phyloP scores from a whole-genome alignment of 2,329 filamentous ascomycete species.

The Dendrostoma leiphaemia region DNA sequence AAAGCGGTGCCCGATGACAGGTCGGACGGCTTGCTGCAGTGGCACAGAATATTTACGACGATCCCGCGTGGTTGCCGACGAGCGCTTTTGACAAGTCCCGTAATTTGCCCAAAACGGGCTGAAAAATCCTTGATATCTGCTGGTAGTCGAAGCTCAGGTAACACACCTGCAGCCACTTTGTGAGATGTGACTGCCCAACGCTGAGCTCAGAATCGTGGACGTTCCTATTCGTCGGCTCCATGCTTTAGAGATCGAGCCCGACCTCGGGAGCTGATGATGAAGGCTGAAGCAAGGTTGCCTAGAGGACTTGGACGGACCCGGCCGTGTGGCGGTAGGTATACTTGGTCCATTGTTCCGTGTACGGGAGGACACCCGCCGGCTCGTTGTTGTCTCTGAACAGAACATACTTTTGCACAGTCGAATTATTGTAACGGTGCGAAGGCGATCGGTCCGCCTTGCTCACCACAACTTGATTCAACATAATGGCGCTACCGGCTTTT shows the following conservation, averaged over 20 bases:
- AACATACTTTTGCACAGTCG: too few species aligned
- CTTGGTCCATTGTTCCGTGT: not conserved
- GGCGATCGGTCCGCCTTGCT: not conserved
- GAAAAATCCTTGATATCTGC: not conserved
- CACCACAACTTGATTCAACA: not conserved
- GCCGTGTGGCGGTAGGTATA: not conserved
- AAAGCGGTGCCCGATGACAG: not conserved
- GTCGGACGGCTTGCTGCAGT: not conserved
- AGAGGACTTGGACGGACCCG: not conserved
- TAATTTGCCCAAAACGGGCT: not conserved
- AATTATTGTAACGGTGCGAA: not conserved
- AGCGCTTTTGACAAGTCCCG: not conserved
- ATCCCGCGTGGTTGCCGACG: not conserved
- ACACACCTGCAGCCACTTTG: not conserved
- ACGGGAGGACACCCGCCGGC: not conserved
- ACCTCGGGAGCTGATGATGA: too few species aligned
- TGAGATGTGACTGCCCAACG: not conserved
- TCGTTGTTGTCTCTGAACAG: not conserved
- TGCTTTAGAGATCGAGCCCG: too few species aligned
- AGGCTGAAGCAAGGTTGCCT: not conserved
- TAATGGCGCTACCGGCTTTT: constrained; percentile 7
- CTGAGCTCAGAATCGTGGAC: not conserved
- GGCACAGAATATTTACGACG: not conserved
- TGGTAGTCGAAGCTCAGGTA: not conserved
- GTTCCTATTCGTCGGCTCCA: not conserved